Evolutionary conservation across 2,329 filamentous ascomycete genomes (phyloP).

Genomic region (Talaromyces funiculosus): DNA sequence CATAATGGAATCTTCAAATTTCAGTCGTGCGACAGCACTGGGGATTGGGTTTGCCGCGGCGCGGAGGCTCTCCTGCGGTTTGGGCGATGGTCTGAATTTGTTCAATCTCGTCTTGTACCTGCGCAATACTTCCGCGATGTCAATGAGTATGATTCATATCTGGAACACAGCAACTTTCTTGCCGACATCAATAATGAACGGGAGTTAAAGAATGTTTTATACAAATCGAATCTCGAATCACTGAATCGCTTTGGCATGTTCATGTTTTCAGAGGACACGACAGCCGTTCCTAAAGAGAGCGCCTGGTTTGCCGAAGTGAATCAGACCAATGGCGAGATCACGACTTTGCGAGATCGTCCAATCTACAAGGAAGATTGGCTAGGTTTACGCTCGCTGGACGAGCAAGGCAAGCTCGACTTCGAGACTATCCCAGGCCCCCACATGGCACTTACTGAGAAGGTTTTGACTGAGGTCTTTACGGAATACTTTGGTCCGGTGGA

Average conservation of each 20-base stretch:
- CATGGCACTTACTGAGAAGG: constrained; percentile 68
- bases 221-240: constrained; percentile 62
- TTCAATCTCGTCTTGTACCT: constrained; percentile 76
- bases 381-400: constrained; percentile 71
- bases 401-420: constrained; percentile 73
- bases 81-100: constrained; percentile 73
- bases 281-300: constrained; percentile 83
- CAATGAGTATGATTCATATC: constrained; percentile 63
- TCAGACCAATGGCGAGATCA: constrained; percentile 55
- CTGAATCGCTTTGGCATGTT: constrained; percentile 82
- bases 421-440: constrained; percentile 68
- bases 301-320: constrained; percentile 89
- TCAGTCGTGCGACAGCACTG: constrained; percentile 57
- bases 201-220: constrained; percentile 63
- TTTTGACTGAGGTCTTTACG: constrained; percentile 60
- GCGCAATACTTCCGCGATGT: constrained; percentile 90
- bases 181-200: constrained; percentile 97
- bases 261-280: constrained; percentile 78
- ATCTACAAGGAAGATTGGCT: constrained; percentile 93
- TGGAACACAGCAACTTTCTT: constrained; percentile 77
- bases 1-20: constrained; percentile 90
- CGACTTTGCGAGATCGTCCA: constrained; percentile 59
- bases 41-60: constrained; percentile 74
- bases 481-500: constrained; percentile 40
- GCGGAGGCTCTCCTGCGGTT: constrained; percentile 71